Percentiles rank a stretch among this genome's conserved stretches.
These are phyloP conservation scores for Monilinia fructigena DNA, from an alignment of 2,329 filamentous ascomycete genomes.

Conservation along the genomic window DNA sequence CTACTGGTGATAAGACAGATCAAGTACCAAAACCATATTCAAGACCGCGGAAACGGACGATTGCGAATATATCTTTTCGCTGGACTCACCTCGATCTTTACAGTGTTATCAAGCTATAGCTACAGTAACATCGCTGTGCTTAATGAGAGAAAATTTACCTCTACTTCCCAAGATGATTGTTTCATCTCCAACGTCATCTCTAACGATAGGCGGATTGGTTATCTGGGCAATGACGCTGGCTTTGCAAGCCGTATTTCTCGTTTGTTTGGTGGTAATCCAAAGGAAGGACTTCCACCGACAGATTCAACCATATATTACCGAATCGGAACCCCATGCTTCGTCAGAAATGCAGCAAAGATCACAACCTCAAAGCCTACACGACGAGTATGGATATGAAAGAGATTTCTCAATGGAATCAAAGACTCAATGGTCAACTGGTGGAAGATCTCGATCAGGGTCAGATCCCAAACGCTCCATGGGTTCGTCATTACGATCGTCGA, in stretches of 20 bases:
- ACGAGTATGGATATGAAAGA: constrained; percentile 25
- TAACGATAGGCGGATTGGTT: constrained; percentile 36
- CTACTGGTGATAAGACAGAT: constrained; percentile 35
- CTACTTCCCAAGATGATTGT: constrained; percentile 31
- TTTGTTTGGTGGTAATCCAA: constrained; percentile 36
- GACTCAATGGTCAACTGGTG: constrained; percentile 44
- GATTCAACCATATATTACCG: constrained; percentile 33
- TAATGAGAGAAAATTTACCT: constrained; percentile 30
- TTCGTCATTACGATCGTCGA: constrained; percentile 50
- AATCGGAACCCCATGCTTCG: constrained; percentile 26
- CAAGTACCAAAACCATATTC: constrained; percentile 35
- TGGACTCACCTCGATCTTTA: constrained; percentile 33
- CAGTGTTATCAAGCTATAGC: constrained; percentile 32
- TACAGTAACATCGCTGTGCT: constrained; percentile 33
- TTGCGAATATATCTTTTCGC: constrained; percentile 36
- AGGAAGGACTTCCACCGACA: constrained; percentile 36
- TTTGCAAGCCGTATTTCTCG: constrained; percentile 35
- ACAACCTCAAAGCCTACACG: constrained; percentile 26
- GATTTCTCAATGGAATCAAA: constrained; percentile 32
- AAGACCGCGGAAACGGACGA: constrained; percentile 33
- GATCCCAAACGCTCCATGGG: constrained; percentile 43
- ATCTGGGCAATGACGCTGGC: constrained; percentile 36
- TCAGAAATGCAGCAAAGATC: constrained; percentile 33
- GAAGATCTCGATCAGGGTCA: constrained; percentile 47
- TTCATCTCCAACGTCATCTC: constrained; percentile 26